Conservation (phyloP, 1,284 basidiomycete species). For the Microbotryum silenes-acaulis region DNA sequence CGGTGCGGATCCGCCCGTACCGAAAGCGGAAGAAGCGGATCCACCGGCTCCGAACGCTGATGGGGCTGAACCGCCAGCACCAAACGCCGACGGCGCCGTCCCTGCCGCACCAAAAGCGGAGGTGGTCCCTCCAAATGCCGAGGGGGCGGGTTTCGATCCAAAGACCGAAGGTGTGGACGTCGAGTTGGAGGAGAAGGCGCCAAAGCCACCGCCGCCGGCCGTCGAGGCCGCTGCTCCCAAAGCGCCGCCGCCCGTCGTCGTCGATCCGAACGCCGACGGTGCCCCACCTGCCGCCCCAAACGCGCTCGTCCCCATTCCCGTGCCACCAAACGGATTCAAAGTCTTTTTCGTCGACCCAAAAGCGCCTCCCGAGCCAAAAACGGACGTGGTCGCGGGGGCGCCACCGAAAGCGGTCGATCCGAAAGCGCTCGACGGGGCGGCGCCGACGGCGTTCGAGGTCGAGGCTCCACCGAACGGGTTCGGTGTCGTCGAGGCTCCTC, state of each 20-base stretch:
- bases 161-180: neutral
- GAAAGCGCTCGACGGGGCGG: no score
- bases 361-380: conserved; percentile 5
- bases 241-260: neutral
- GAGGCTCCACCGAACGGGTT: no score
- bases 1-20: neutral
- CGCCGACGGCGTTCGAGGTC: no score
- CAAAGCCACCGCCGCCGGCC: neutral
- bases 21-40: neutral
- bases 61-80: neutral
- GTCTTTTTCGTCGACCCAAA: conserved; percentile 3
- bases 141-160: neutral
- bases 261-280: neutral
- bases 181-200: neutral
- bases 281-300: no score
- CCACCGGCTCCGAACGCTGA: conserved; percentile 3
- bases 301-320: neutral
- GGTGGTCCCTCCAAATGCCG: conserved; percentile 4
- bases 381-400: neutral
- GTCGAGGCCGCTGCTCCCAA: no score
- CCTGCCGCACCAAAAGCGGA: conserved; percentile 3
- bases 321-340: neutral
- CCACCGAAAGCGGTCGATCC: neutral
- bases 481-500: conserved; percentile 4
- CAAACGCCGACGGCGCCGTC: neutral